Conservation (phyloP, 345 rosid species). For the Zanthoxylum bungeanum region DNA sequence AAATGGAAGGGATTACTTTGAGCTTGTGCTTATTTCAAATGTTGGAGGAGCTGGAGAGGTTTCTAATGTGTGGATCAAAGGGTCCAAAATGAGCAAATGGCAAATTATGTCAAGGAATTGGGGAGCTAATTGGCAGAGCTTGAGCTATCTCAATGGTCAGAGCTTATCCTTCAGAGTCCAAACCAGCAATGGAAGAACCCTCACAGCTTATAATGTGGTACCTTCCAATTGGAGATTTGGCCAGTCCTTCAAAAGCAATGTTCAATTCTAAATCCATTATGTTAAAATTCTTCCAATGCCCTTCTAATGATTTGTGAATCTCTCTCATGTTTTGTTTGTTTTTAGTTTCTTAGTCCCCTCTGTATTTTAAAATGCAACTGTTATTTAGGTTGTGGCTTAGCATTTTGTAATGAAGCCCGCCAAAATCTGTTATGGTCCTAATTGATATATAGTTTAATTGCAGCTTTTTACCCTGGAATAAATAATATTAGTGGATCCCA, state of each 20-base stretch:
- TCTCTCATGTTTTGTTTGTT: neutral
- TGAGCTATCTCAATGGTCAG: conserved; percentile 58
- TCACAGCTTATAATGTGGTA: conserved; percentile 38
- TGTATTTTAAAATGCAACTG: conserved; percentile 2
- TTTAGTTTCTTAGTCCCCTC: neutral
- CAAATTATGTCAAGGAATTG: conserved; percentile 65
- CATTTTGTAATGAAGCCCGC: conserved; percentile 27
- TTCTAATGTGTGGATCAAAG: conserved; percentile 51
- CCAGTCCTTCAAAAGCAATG: conserved; percentile 56
- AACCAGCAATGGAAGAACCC: conserved; percentile 39
- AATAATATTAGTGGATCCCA: neutral
- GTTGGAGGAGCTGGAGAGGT: conserved; percentile 65
- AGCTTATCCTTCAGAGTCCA: conserved; percentile 57
- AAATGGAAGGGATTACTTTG: conserved; percentile 61
- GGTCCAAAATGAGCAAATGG: conserved; percentile 51
- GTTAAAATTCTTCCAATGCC: neutral
- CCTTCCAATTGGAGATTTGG: conserved; percentile 67
- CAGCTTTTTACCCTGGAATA: neutral
- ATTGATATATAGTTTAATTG: conserved; percentile 3
- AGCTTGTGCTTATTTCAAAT: conserved; percentile 67
- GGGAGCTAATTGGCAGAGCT: conserved; percentile 75
- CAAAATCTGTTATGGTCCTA: neutral
- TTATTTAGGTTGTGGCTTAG: conserved; percentile 29
- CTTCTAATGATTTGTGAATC: neutral
- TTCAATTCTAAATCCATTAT: conserved; percentile 38